phyloP scores from a whole-genome alignment of 495 filamentous ascomycete genomes.

The Talaromyces adpressus region DNA sequence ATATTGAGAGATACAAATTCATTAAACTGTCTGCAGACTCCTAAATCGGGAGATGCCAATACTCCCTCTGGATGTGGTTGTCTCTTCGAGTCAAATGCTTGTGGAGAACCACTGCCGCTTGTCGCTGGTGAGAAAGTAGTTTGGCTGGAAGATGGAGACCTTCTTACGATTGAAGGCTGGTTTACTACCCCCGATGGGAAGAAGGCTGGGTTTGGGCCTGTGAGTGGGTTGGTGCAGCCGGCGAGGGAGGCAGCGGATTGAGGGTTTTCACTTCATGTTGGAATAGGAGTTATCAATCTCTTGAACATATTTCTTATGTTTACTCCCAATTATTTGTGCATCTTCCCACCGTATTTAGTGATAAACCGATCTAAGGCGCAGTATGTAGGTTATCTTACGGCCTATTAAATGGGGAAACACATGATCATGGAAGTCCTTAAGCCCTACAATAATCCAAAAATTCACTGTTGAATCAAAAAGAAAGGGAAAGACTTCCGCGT shows the following conservation, averaged over 20 bases:
- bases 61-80: constrained; percentile 3
- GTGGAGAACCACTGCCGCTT: neutral
- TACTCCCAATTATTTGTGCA: too few species aligned
- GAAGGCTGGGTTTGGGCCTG: constrained; percentile 1
- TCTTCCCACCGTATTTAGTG: too few species aligned
- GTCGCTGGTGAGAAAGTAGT: neutral
- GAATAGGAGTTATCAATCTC: neutral
- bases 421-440: too few species aligned
- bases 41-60: neutral
- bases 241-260: neutral
- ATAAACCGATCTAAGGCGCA: too few species aligned
- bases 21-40: neutral
- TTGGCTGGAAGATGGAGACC: neutral
- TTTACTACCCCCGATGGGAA: neutral
- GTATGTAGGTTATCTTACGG: too few species aligned
- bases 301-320: too few species aligned
- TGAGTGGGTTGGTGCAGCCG: neutral
- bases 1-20: neutral
- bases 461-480: too few species aligned
- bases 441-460: too few species aligned
- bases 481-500: too few species aligned
- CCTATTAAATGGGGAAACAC: too few species aligned
- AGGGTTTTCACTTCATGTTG: neutral
- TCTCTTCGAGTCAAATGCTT: constrained; percentile 3
- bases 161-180: constrained; percentile 2